Base-by-base conservation (phyloP, 73 alveolate species). In the Blepharisma stoltei region DNA sequence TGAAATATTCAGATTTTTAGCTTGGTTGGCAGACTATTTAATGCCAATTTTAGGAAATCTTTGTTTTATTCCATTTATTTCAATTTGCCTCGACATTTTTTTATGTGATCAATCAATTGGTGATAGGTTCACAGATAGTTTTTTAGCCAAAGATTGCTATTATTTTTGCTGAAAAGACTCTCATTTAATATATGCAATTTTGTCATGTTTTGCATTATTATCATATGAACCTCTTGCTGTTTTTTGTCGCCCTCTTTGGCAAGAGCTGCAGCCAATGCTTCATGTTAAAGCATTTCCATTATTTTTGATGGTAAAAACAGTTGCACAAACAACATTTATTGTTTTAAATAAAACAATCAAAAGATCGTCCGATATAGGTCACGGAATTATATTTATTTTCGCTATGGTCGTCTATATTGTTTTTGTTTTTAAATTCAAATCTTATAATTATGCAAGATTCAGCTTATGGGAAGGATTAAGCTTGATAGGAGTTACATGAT, bases 401-500 rank as follows among this genome's bases (percentile, higher is more conserved):
- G 11, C 23, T 60, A 60, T 60, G 14, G 5, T 11, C 2, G 37
- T n/a, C 6, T 20, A 14, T n/a, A 25, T 60, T 14, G 5, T 60
- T 1, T 8, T 60, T 8, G 5, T 38, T 60, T 8, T 25, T 1
- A 25, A 20, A 9, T 60, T 60, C 73, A 60, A 60, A 5, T 38
- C 73, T 60, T 60, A 60, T 60, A 60, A 60, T 25, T 60, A 60
- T 60, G 46, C 46, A 9, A 14, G 45, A 14, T 69, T 9, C 60
- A 69, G 5, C 79, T 44, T 69, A 38, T 69, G 79, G 80, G 79
- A 69, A 69, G 27, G 11, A 4, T 14, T 18, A 8, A 18, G 54
- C 11, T 14, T 69, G 2, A 37, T 43, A n/a, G 79, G 54, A 14
- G 27, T 69, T 38, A 11, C 4, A 18, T 69, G 45, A 8, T 1